Evolutionary conservation across 176 grass and related monocot species (phyloP), one percentile per base, ranked within the genome.

Genomic region (Eragrostis nindensis): DNA sequence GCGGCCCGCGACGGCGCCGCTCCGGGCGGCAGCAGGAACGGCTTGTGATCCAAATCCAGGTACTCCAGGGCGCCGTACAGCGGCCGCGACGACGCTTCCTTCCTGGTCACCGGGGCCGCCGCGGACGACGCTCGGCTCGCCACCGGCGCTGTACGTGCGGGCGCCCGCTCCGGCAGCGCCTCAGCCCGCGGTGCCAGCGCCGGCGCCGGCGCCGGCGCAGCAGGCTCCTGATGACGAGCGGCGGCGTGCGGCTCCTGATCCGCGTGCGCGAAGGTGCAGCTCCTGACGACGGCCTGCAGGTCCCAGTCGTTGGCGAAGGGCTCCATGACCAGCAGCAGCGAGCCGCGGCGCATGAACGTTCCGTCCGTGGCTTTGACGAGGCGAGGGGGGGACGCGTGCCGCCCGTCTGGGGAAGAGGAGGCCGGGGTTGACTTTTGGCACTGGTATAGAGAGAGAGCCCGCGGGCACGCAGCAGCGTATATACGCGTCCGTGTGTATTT

Each of bases 201-300:
- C 16, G 46, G 18, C 15, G 65, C 38, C 16, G 32, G 32, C 4
- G 32, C 32, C 32, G 32, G 32, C 32, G 32, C 32, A 4, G 32
- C 32, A 36, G 32, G 32, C 32, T 36, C 32, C 32, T 36, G 32
- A 36, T 4, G 32, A 36, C 32, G 29, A 32, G 59, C 42, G 40
- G 24, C 69, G 3, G 63, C 56, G 19, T 26, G 44, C 1, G n/a
- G 25, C 29, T 36, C 32, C 32, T 48, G 17, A 17, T 64, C 48
- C 27, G 86, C 19, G 62, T 52, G 71, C 43, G 85, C 32, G 82
- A 84, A 87, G 77, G 49, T 29, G 80, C 90, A 99, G 55, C 97
- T 88, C 75, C 97, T 91, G 19, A 99, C 97, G 59, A 99, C 90
- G 36, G 97, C 97, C 40, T 86, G 86, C 47, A 99, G 84, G 85